A percentile compares a stretch with the other conserved stretches of the same genome.
Conservation (phyloP, 2,329 filamentous ascomycete genomes). For the Aureobasidium mangrovei region DNA sequence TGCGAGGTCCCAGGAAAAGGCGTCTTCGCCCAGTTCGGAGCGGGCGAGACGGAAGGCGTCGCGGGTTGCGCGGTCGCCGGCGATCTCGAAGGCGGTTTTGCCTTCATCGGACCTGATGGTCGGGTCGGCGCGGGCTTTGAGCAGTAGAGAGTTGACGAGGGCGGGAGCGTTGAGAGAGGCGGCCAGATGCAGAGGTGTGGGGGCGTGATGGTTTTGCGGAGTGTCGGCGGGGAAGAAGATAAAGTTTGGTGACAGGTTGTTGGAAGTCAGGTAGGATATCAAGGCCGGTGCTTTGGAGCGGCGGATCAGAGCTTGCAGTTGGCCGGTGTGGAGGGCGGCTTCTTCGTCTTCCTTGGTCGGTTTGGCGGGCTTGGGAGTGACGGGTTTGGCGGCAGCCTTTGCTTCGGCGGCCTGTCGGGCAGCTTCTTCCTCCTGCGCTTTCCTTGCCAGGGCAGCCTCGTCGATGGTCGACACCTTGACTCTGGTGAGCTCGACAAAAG, state of each 20-base stretch:
- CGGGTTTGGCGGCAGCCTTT: constrained; percentile 30
- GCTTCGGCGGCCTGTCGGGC: constrained; percentile 15
- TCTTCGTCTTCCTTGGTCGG: constrained; percentile 78
- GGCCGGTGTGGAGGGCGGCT: constrained; percentile 72
- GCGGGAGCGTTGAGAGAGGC: constrained; percentile 71
- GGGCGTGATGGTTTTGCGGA: constrained; percentile 66
- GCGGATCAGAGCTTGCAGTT: constrained; percentile 78
- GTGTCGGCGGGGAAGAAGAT: constrained; percentile 60
- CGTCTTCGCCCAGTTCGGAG: constrained; percentile 65
- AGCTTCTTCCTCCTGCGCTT: constrained; percentile 25
- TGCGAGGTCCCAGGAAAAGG: constrained; percentile 71
- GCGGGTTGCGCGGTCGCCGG: constrained; percentile 74
- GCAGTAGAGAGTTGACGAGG: constrained; percentile 67
- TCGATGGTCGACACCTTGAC: constrained; percentile 76
- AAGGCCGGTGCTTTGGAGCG: constrained; percentile 84
- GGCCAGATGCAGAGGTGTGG: constrained; percentile 78
- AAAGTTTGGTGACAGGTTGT: constrained; percentile 63
- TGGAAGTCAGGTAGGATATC: constrained; percentile 72
- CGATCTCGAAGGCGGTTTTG: constrained; percentile 79
- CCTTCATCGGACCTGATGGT: constrained; percentile 61
- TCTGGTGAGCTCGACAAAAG: constrained; percentile 86
- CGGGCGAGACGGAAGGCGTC: constrained; percentile 89
- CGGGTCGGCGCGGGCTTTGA: constrained; percentile 67
- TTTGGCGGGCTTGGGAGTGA: constrained; percentile 38
- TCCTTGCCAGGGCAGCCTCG: constrained; percentile 36